Percentiles rank a stretch among this genome's conserved stretches.
Conservation (phyloP, 768 basidiomycete species). For the Agrocybe chaxingu region DNA sequence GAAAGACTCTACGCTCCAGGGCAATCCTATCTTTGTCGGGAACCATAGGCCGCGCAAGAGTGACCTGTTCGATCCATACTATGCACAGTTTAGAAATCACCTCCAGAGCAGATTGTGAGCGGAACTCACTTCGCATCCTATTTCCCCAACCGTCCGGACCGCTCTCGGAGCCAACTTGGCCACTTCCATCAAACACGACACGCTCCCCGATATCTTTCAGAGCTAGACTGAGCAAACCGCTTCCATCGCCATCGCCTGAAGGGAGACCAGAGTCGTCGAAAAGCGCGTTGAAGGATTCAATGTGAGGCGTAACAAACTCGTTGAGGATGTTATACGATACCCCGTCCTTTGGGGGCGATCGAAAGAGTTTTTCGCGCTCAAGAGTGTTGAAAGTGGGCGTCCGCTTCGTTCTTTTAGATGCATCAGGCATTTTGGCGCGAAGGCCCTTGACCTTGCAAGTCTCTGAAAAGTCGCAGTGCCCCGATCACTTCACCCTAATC, state of each 20-base stretch:
- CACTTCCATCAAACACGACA: slow-evolving; percentile 86
- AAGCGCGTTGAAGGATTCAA: slow-evolving; percentile 94
- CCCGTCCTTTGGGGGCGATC: slow-evolving; percentile 65
- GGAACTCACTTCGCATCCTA: slow-evolving; percentile 72
- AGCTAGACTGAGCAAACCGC: slow-evolving; percentile 74
- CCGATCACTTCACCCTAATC: slow-evolving; percentile 5
- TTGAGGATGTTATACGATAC: slow-evolving; percentile 80
- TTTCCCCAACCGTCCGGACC: slow-evolving; percentile 70
- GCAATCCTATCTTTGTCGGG: slow-evolving; percentile 77
- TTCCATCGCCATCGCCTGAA: slow-evolving; percentile 69
- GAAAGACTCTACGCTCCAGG: slow-evolving; percentile 77
- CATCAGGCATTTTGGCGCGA: slow-evolving; percentile 47
- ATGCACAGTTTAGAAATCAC: slow-evolving; percentile 13
- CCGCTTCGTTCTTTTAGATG: slow-evolving; percentile 32
- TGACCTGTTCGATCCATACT: slow-evolving; percentile 92
- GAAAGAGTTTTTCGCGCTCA: slow-evolving; percentile 73
- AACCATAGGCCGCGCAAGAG: slow-evolving; percentile 82
- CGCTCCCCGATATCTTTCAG: slow-evolving; percentile 85
- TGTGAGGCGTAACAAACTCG: slow-evolving; percentile 90
- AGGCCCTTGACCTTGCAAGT: slow-evolving; percentile 1
- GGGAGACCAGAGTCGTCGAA: slow-evolving; percentile 90
- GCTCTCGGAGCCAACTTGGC: slow-evolving; percentile 48
- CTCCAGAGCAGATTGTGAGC: neutral
- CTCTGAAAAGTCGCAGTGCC: slow-evolving; percentile 6
- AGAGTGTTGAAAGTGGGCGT: slow-evolving; percentile 78